These are phyloP conservation scores for Xylaria multiplex DNA, from an alignment of 2,329 filamentous ascomycete genomes.

Conservation along the genomic window DNA sequence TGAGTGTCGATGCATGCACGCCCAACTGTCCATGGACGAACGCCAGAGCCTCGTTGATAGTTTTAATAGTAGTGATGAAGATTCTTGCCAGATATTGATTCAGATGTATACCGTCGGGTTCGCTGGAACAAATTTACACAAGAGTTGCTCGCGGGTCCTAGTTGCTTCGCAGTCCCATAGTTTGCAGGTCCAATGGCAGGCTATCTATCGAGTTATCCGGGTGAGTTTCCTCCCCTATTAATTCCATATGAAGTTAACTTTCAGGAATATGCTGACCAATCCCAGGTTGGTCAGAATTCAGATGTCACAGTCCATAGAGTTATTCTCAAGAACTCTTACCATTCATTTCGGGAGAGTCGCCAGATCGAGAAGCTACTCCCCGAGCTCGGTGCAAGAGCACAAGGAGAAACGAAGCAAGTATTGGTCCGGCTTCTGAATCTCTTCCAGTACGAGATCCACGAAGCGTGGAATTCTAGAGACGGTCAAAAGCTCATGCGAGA, in stretches of 20 bases:
- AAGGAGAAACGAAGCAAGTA: slow-evolving; percentile 38
- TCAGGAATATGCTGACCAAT: slow-evolving; percentile 29
- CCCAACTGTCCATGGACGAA: slow-evolving; percentile 36
- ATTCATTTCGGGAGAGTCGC: slow-evolving; percentile 44
- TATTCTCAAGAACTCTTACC: slow-evolving; percentile 44
- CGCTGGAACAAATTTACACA: slow-evolving; percentile 46
- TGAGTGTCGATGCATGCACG: slow-evolving; percentile 44
- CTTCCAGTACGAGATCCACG: slow-evolving; percentile 43
- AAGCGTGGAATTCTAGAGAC: slow-evolving; percentile 41
- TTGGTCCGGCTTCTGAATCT: slow-evolving; percentile 45
- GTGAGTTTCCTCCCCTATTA: slow-evolving; percentile 30
- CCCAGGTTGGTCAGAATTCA: slow-evolving; percentile 43
- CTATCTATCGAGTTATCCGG: slow-evolving; percentile 47
- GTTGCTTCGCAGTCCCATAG: slow-evolving; percentile 45
- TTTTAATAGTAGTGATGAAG: slow-evolving; percentile 39
- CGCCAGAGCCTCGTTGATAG: slow-evolving; percentile 42
- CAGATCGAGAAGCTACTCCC: slow-evolving; percentile 48
- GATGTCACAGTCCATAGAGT: slow-evolving; percentile 44
- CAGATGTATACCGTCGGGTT: slow-evolving; percentile 48
- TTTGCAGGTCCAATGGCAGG: slow-evolving; percentile 43
- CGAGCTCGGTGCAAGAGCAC: slow-evolving; percentile 42
- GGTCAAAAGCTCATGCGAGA: slow-evolving; percentile 36
- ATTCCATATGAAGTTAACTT: not conserved
- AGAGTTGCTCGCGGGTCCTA: slow-evolving; percentile 44
- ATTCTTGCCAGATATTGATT: slow-evolving; percentile 47